Base-by-base conservation (phyloP, 2,329 filamentous ascomycete species). In the Aspergillus bombycis region DNA sequence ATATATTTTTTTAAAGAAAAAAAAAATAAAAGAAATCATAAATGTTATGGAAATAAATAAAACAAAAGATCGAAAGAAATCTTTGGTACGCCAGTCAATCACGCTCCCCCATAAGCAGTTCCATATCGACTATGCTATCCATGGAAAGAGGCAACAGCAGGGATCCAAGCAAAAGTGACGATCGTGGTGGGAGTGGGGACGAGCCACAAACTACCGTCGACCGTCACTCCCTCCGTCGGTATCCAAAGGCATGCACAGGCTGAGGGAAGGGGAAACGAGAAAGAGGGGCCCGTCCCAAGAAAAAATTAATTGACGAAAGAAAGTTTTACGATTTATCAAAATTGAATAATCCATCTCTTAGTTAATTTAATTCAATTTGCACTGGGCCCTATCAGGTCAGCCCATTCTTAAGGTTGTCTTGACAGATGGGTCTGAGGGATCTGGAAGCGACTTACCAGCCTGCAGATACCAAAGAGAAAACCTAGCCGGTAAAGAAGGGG, bases 361-460 rank as follows among this genome's bases (percentile, higher is more conserved):
- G 45, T 58, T 55, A 55, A 57, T 58, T 48, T 60, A 53, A 46
- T 59, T 32, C 26, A 28, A 41, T 53, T 30, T 43, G 36, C 28
- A 45, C 38, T 32, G n/a, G 30, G 23, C 38, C 26, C 30, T 61
- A 55, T 58, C 64, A 58, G 62, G 59, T 43, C 57, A 16, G 58
- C 46, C 48, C 61, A 56, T 59, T 62, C 62, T 68, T 70, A 68
- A 68, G 65, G 67, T 70, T 71, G 66, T 66, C 65, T 65, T 72
- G 70, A 73, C 69, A 73, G 70, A 70, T 70, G 70, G 68, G 53
- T 69, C 66, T 67, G 70, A 69, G 66, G 68, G 63, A 62, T 63
- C 60, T 62, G 48, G 60, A 62, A 60, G 58, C 21, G 54, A 59
- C 60, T 60, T 60, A 46, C 65, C 52, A 55, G 58, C 58, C 64